These are phyloP conservation scores for Abortiporus biennis DNA, from an alignment of 1,284 basidiomycete species.

Conservation along the genomic window DNA sequence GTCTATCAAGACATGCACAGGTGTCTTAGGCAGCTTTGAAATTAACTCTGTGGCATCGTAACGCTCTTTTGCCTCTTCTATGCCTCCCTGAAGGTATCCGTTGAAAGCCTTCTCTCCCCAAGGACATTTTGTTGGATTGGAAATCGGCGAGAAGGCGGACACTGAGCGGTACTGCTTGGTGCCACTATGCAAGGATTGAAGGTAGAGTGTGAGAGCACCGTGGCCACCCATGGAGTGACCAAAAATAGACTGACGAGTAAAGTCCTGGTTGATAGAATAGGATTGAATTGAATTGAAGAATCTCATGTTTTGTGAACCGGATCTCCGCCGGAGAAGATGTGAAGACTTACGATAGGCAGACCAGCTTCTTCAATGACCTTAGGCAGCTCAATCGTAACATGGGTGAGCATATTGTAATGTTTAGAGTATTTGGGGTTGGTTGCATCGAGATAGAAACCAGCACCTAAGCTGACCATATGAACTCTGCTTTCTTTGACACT, in stretches of 20 bases:
- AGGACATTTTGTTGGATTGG: conserved; percentile 82
- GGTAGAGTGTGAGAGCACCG: conserved; percentile 90
- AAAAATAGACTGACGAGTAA: conserved; percentile 71
- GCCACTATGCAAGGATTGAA: conserved; percentile 46
- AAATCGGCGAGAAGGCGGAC: conserved; percentile 92
- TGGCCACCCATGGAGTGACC: conserved; percentile 94
- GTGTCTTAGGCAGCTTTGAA: conserved; percentile 46
- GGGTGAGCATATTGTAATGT: conserved; percentile 89
- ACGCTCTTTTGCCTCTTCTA: conserved; percentile 64
- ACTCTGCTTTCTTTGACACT: not conserved
- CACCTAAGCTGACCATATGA: conserved; percentile 39
- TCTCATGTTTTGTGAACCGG: not conserved
- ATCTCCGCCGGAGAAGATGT: not conserved
- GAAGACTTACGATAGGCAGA: conserved; percentile 54
- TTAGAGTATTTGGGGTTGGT: conserved; percentile 74
- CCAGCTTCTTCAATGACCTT: conserved; percentile 63
- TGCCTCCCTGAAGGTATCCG: conserved; percentile 81
- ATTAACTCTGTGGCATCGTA: conserved; percentile 91
- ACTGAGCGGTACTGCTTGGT: conserved; percentile 73
- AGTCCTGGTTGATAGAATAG: conserved; percentile 42
- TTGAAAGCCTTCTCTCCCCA: conserved; percentile 94
- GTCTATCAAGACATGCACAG: conserved; percentile 79
- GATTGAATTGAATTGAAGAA: not conserved
- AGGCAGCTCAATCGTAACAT: conserved; percentile 81
- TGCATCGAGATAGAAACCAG: conserved; percentile 92